These are phyloP conservation scores for Boletus subcaerulescens DNA, from an alignment of 768 basidiomycete species.

Conservation along the genomic window DNA sequence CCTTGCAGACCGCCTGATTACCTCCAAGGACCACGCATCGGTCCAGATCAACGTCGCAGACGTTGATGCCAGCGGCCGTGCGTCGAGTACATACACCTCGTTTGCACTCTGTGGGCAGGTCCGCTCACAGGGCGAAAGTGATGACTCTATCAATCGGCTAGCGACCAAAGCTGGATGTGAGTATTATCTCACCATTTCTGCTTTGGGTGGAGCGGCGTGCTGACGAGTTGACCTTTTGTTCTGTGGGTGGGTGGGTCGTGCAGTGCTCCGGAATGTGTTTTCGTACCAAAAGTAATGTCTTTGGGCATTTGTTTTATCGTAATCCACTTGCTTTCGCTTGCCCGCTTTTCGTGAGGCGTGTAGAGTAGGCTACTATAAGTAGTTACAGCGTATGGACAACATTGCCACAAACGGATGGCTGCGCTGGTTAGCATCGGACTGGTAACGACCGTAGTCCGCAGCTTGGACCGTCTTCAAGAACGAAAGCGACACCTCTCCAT, in stretches of 20 bases:
- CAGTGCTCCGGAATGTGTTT: conserved; percentile 97
- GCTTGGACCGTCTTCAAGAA: not conserved
- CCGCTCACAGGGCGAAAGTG: conserved; percentile 91
- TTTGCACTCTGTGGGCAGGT: conserved; percentile 95
- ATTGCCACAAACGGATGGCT: conserved; percentile 25
- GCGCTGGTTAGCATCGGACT: conserved; percentile 6
- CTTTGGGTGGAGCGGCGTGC: not conserved
- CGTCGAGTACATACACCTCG: conserved; percentile 75
- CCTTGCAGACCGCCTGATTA: conserved; percentile 88
- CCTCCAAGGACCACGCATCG: conserved; percentile 97
- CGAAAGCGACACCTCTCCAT: not conserved
- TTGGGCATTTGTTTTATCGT: conserved; percentile 14
- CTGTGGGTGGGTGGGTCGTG: conserved; percentile 3
- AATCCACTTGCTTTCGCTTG: conserved; percentile 10
- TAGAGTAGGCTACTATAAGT: not conserved
- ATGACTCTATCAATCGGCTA: conserved; percentile 94
- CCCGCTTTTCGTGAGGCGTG: not conserved
- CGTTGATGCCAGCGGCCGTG: conserved; percentile 87
- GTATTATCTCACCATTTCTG: conserved; percentile 33
- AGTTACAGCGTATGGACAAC: not conserved
- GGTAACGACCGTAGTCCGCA: conserved; percentile 3
- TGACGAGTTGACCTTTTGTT: conserved; percentile 8
- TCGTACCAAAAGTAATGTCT: conserved; percentile 80
- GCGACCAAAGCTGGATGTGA: conserved; percentile 93
- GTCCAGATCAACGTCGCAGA: conserved; percentile 95